phyloP scores from a whole-genome alignment of 768 basidiomycete genomes.

The Auricularia cornea region DNA sequence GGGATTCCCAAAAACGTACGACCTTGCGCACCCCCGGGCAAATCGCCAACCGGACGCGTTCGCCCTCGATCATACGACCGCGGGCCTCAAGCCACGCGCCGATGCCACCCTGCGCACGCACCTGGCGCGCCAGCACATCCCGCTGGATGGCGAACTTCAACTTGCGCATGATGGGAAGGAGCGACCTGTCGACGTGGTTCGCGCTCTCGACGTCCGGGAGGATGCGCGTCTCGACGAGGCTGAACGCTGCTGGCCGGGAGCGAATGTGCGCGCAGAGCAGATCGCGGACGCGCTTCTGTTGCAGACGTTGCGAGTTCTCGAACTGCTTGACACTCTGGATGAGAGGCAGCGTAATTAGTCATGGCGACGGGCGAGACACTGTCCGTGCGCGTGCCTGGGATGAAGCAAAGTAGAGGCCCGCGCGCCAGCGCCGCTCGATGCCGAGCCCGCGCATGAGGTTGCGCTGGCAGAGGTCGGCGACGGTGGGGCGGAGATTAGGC shows the following conservation, averaged over 20 bases:
- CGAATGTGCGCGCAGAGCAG: slow-evolving; percentile 48
- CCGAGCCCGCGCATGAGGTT: slow-evolving; percentile 62
- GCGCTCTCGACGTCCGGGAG: slow-evolving; percentile 60
- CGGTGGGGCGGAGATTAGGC: slow-evolving; percentile 52
- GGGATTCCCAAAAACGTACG: slow-evolving; percentile 50
- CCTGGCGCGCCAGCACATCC: slow-evolving; percentile 50
- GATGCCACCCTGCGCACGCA: slow-evolving; percentile 38
- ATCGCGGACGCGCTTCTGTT: slow-evolving; percentile 44
- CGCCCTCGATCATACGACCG: slow-evolving; percentile 39
- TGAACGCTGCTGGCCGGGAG: slow-evolving; percentile 32
- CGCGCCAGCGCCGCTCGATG: slow-evolving; percentile 58
- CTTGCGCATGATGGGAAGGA: slow-evolving; percentile 55
- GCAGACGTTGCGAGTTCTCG: slow-evolving; percentile 45
- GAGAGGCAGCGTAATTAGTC: slow-evolving; percentile 4
- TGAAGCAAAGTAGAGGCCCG: slow-evolving; percentile 58
- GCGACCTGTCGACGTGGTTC: slow-evolving; percentile 44
- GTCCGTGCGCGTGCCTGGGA: slow-evolving; percentile 35
- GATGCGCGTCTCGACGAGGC: slow-evolving; percentile 42
- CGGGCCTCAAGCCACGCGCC: slow-evolving; percentile 46
- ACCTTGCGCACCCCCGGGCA: slow-evolving; percentile 57
- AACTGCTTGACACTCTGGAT: slow-evolving; percentile 59
- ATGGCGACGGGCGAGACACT: background rate
- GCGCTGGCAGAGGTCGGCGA: slow-evolving; percentile 58
- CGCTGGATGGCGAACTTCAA: slow-evolving; percentile 65
- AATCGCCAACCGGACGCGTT: slow-evolving; percentile 58